Conservation (phyloP, 306 rosid genomes). For the Oxytropis ochrocephala region DNA sequence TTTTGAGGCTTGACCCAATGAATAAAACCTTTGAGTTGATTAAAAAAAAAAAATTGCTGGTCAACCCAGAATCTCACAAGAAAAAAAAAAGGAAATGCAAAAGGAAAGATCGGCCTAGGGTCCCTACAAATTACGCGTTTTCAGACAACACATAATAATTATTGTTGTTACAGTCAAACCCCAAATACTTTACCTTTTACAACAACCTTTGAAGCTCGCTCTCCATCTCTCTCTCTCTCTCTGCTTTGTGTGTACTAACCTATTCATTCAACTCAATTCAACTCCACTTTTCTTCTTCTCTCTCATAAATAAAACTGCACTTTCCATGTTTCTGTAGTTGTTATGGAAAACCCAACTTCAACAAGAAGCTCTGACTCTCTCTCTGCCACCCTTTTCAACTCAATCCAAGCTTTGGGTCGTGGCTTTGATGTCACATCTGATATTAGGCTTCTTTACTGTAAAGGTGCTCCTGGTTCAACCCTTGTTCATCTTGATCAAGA, state of each 20-base stretch:
- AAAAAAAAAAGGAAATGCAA: no score
- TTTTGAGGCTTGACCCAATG: no score
- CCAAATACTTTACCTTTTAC: conserved; percentile 40
- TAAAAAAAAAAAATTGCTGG: conserved; percentile 1
- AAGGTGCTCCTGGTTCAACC: conserved; percentile 89
- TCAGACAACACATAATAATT: conserved; percentile 20
- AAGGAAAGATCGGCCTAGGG: conserved; percentile 9
- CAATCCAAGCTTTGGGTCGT: conserved; percentile 92
- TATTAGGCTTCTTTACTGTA: conserved; percentile 88
- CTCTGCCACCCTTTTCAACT: conserved; percentile 56
- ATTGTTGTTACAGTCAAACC: conserved; percentile 52
- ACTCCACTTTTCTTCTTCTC: not conserved
- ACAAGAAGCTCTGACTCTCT: conserved; percentile 46
- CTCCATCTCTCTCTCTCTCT: not conserved
- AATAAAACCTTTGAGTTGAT: no score
- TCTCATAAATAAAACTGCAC: not conserved
- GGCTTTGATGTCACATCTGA: conserved; percentile 96
- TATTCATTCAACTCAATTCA: not conserved
- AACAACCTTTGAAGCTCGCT: not conserved
- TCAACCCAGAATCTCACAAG: conserved; percentile 28
- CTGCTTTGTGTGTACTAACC: not conserved
- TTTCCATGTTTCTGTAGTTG: not conserved
- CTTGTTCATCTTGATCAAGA: conserved; percentile 59
- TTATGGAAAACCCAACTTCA: conserved; percentile 32
- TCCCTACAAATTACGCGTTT: conserved; percentile 50